Base-by-base conservation (phyloP, 768 basidiomycete genomes). In the Cubamyces lactineus region DNA sequence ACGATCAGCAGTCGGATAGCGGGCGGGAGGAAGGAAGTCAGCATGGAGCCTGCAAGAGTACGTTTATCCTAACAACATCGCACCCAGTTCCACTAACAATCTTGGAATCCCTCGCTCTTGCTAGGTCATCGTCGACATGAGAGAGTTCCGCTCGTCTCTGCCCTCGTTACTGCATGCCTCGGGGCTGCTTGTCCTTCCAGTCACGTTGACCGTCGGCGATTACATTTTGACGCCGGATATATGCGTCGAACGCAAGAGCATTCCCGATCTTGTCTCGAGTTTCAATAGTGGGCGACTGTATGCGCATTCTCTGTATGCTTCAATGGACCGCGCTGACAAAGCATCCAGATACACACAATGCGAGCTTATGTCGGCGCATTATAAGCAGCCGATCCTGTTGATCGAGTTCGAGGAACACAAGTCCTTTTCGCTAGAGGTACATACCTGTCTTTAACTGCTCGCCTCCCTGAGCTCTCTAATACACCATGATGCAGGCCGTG, bases 341-440 rank as follows among this genome's bases (percentile, higher is more conserved):
- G n/a, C 0, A 8, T 26, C 2, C 66, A 98, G 96, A 62, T 97
- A 96, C 72, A 92, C 94, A 0, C 97, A 99, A 71, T 98, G 96
- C 77, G 96, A 98, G 75, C 73, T 93, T 21, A 98, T 99, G 96
- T 94, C 92, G 0, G 89, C 88, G 16, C 91, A 98, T 72, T 98
- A 99, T 78, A 97, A 94, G 75, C 86, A 90, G 19, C 96, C 96
- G 0, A 81, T 99, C 54, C 79, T 99, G 16, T 79, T 98, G 11
- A 97, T 98, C 68, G 96, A 99, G 72, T 98, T 98, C 64, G 96
- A 98, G 71, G 94, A 98, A 76, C 91, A 97, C 73, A 98, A 96
- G 68, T 87, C 93, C 0, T 97, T 98, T 73, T 90, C 91, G 0
- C 81, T 98, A 12, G 91, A 95, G 75, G 95, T 92, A 62, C 55